These are phyloP conservation scores for Plasmodium relictum DNA, from an alignment of 169 alveolate genomes.

Conservation along the genomic window DNA sequence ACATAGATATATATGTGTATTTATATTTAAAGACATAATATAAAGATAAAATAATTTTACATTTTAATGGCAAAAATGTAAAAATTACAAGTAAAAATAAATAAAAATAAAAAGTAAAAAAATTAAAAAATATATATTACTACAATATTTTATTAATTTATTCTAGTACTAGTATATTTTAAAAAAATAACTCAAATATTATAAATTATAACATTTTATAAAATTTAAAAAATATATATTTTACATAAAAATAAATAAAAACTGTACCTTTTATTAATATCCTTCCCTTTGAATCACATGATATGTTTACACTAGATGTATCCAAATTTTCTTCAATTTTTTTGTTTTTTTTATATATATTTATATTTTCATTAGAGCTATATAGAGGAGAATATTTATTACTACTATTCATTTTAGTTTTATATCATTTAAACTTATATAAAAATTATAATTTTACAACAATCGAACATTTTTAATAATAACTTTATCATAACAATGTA, in stretches of 20 bases:
- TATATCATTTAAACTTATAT: not conserved
- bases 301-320: slow-evolving; percentile 60
- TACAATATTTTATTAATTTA: not conserved
- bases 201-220: not conserved
- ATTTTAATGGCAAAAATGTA: not conserved
- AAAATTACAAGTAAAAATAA: not conserved
- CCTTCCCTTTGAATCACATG: slow-evolving; percentile 73
- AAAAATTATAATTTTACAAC: too few relatives aligned
- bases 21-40: not conserved
- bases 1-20: not conserved
- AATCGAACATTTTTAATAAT: too few relatives aligned
- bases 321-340: slow-evolving; percentile 28
- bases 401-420: slow-evolving; percentile 37
- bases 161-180: not conserved
- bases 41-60: too few relatives aligned
- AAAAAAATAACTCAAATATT: not conserved
- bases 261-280: slow-evolving; percentile 60
- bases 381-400: slow-evolving; percentile 66
- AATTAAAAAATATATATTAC: not conserved
- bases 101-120: too few relatives aligned
- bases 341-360: slow-evolving; percentile 51
- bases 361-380: slow-evolving; percentile 70
- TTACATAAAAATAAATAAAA: not conserved
- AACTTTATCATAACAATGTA: too few relatives aligned
- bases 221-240: not conserved